Evolutionary conservation across 768 basidiomycete genomes (phyloP).

Genomic region (Boletus reticulatus): DNA sequence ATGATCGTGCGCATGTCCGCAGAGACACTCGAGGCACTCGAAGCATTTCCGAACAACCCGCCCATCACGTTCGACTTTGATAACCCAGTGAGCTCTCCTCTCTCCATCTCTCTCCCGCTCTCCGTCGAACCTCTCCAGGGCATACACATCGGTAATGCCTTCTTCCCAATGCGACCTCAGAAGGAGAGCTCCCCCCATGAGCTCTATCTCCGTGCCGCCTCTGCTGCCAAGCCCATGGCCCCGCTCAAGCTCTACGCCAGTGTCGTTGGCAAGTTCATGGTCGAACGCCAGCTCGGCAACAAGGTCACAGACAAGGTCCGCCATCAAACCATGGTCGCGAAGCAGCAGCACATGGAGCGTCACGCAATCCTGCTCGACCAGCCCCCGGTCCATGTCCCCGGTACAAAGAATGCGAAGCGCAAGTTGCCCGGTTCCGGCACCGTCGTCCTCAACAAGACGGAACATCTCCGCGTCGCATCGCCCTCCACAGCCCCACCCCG

Average conservation of each 20-base stretch:
- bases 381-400: conserved; percentile 29
- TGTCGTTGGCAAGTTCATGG: conserved; percentile 68
- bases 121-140: conserved; percentile 38
- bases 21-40: conserved; percentile 68
- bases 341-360: conserved; percentile 49
- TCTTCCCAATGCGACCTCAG: conserved; percentile 56
- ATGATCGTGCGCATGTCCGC: conserved; percentile 75
- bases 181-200: conserved; percentile 64
- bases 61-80: conserved; percentile 61
- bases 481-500: conserved; percentile 29
- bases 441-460: conserved; percentile 21
- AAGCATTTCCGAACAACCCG: conserved; percentile 42
- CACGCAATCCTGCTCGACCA: conserved; percentile 42
- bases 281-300: conserved; percentile 58
- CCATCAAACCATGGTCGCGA: conserved; percentile 44
- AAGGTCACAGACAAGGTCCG: conserved; percentile 44
- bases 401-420: conserved; percentile 42
- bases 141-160: conserved; percentile 61
- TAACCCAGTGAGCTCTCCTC: conserved; percentile 46
- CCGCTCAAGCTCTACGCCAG: conserved; percentile 74
- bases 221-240: conserved; percentile 54
- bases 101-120: neutral
- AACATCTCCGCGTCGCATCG: conserved; percentile 30
- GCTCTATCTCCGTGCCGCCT: conserved; percentile 65
- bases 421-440: conserved; percentile 34